A percentile compares a stretch with the other conserved stretches of the same genome.
These are phyloP conservation scores for Vanderwaltozyma verrucispora DNA, from an alignment of 805 yeast genomes.

Conservation along the genomic window DNA sequence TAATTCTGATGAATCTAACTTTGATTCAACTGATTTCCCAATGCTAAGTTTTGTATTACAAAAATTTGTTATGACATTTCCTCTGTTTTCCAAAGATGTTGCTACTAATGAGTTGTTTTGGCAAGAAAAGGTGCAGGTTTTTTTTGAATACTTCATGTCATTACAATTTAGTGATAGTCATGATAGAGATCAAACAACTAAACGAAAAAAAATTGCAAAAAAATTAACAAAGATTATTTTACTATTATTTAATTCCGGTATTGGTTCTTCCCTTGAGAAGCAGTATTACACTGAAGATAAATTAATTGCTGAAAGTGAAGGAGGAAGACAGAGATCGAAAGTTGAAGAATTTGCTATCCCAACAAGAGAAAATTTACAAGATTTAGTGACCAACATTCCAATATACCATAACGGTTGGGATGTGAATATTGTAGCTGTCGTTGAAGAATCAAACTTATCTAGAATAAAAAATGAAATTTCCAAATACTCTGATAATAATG, in stretches of 20 bases:
- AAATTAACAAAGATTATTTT: constrained; percentile 55
- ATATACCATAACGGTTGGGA: constrained; percentile 43
- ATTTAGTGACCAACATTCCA: constrained; percentile 26
- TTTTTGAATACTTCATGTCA: constrained; percentile 66
- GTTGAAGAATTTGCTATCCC: constrained; percentile 31
- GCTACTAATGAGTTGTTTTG: constrained; percentile 55
- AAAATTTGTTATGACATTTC: constrained; percentile 57
- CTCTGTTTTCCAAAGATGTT: constrained; percentile 45
- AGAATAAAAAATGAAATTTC: constrained; percentile 2
- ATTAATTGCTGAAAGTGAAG: constrained; percentile 16
- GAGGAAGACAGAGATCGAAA: constrained; percentile 24
- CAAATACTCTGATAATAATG: background rate
- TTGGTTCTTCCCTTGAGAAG: constrained; percentile 50
- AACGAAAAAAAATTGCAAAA: constrained; percentile 50
- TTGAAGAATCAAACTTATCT: constrained; percentile 13
- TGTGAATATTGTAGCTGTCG: constrained; percentile 61
- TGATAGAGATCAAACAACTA: constrained; percentile 67
- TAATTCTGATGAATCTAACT: constrained; percentile 1
- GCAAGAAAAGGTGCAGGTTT: constrained; percentile 69
- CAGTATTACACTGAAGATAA: constrained; percentile 35
- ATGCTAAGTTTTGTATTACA: constrained; percentile 55
- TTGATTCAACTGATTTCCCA: constrained; percentile 41
- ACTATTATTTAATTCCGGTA: constrained; percentile 63
- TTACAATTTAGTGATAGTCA: constrained; percentile 62
- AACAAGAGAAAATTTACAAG: constrained; percentile 30